Evolutionary conservation across 202 grass and related monocot genomes (phyloP).

Genomic region (Panicum virgatum): DNA sequence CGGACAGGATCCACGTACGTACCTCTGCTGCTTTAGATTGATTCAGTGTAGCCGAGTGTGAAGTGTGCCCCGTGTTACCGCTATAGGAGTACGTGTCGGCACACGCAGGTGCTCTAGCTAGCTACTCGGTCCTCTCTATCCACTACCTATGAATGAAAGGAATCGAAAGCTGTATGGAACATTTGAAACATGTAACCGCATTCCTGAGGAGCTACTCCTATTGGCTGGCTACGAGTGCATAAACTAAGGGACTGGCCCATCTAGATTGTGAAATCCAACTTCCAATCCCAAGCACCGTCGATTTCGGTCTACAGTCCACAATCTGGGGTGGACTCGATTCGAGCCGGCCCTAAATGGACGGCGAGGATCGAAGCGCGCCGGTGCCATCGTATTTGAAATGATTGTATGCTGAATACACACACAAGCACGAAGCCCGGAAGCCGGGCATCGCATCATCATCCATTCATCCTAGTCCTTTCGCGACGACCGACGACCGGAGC

Average conservation of each 20-base stretch:
- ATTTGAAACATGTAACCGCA: not conserved
- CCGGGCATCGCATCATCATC: too few relatives aligned
- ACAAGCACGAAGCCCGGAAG: not conserved
- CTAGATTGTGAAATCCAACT: too few relatives aligned
- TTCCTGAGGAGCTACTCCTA: not conserved
- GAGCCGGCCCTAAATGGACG: too few relatives aligned
- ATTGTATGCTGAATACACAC: not conserved
- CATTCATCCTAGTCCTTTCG: not conserved
- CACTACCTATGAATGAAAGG: not conserved
- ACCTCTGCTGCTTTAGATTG: not conserved
- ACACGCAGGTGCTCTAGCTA: not conserved
- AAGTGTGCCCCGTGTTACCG: not conserved
- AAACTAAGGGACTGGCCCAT: too few relatives aligned
- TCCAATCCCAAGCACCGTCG: too few relatives aligned
- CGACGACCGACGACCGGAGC: not conserved
- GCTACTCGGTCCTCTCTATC: too few relatives aligned
- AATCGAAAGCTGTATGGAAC: not conserved
- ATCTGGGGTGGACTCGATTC: too few relatives aligned
- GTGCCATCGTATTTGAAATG: not conserved
- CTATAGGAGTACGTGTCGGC: not conserved
- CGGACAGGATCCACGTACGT: constrained; percentile 29
- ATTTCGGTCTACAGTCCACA: too few relatives aligned
- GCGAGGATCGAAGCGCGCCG: not conserved
- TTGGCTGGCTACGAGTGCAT: too few relatives aligned
- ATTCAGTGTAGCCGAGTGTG: not conserved